Evolutionary conservation across 2,329 filamentous ascomycete genomes (phyloP), one percentile per base, ranked within the genome.

Genomic region (Fusarium nisikadoi): DNA sequence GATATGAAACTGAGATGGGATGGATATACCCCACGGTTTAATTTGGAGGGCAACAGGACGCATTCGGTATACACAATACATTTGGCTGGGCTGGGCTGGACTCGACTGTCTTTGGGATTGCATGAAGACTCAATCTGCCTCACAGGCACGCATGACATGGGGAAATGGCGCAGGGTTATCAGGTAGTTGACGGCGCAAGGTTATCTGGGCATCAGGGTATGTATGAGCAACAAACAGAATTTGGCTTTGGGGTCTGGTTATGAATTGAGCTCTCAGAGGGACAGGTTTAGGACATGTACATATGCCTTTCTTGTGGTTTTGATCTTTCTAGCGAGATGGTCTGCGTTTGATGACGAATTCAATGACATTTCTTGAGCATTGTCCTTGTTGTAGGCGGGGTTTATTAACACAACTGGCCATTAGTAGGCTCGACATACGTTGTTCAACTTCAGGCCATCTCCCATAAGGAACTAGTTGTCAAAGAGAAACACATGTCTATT

Each of bases 61-160:
- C 53, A 66, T 56, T 49, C 31, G 53, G 53, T 55, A 56, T 57
- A 57, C 29, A 62, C 54, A 50, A 72, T 62, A 59, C 47, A 69
- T 58, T 61, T 60, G 56, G 63, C n/a, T 42, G 63, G 63, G 52
- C 29, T 31, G 29, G 29, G 12, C 55, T 46, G 55, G 60, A 39
- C 55, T 46, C 50, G 60, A 39, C 33, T 45, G 53, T 49, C 46
- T 61, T 38, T 39, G 33, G 59, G 57, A 62, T 73, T 71, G 58
- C 71, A 72, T 62, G 41, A 73, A 73, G 60, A 73, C 59, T 74
- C 60, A 35, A 67, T 67, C 57, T 62, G 71, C 71, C 71, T 74
- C 68, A 23, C 47, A 55, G 71, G 71, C 71, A 74, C 61, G 45
- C 54, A 73, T 66, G 50, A 53, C 47, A 62, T 49, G 38, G 71